These are phyloP conservation scores for Fonsecaea monophora DNA, from an alignment of 2,329 filamentous ascomycete species.

Conservation along the genomic window DNA sequence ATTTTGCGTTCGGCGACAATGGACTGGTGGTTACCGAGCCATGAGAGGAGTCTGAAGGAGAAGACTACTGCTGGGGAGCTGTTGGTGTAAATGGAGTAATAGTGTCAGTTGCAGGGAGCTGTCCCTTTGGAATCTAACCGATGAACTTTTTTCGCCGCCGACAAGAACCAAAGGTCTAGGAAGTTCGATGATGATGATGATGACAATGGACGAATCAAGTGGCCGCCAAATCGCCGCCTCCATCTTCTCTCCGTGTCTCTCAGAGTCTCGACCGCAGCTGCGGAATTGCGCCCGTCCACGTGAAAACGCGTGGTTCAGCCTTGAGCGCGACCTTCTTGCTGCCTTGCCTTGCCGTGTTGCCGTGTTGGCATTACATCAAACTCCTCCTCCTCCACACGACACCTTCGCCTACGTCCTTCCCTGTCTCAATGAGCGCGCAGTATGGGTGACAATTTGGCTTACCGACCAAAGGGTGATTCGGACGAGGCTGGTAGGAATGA, in stretches of 20 bases:
- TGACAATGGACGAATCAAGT: not conserved
- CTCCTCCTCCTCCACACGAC: not conserved
- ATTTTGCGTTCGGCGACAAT: constrained; percentile 11
- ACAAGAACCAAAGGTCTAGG: not conserved
- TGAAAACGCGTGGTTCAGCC: constrained; percentile 23
- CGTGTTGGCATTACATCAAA: constrained; percentile 13
- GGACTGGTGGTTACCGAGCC: constrained; percentile 23
- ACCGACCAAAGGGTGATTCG: constrained; percentile 46
- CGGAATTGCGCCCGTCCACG: constrained; percentile 13
- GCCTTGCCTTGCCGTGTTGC: constrained; percentile 13
- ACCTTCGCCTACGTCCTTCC: not conserved
- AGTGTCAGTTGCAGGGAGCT: not conserved
- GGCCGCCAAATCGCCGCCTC: not conserved
- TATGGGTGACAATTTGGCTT: constrained; percentile 38
- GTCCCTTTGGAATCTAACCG: not conserved
- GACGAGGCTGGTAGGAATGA: constrained; percentile 46
- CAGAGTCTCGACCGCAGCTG: not conserved
- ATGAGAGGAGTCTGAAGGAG: constrained; percentile 2
- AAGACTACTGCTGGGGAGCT: not conserved
- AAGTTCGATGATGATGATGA: constrained; percentile 4
- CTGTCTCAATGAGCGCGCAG: constrained; percentile 14
- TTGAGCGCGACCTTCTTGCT: not conserved
- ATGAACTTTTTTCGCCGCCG: not conserved
- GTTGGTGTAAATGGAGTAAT: not conserved
- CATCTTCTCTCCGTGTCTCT: no score